Conservation (phyloP, 371 early-diverging fungal species). For the Mortierella sp. region DNA sequence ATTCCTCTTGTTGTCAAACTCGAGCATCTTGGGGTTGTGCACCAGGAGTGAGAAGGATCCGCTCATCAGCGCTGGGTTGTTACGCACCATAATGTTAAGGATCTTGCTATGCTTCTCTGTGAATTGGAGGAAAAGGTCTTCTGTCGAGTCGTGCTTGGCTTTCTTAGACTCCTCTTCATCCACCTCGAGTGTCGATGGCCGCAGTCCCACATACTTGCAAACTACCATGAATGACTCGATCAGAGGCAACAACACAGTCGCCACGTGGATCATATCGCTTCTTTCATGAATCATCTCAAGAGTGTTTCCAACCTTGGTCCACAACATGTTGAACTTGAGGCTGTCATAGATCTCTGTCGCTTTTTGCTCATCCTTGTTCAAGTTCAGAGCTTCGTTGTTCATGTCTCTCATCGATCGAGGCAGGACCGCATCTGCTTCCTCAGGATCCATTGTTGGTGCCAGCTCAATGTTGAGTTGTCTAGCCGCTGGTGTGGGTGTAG, state of each 20-base stretch:
- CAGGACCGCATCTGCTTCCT: conserved; percentile 48
- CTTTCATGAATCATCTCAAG: conserved; percentile 81
- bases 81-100: conserved; percentile 96
- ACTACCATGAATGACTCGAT: conserved; percentile 98
- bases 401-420: conserved; percentile 52
- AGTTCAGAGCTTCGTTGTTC: conserved; percentile 21
- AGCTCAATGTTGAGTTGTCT: conserved; percentile 52
- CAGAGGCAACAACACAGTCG: conserved; percentile 92
- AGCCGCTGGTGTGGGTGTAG: conserved; percentile 24
- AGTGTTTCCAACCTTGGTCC: conserved; percentile 85
- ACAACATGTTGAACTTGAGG: conserved; percentile 79
- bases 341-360: conserved; percentile 77
- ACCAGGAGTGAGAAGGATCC: conserved; percentile 96
- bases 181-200: conserved; percentile 51
- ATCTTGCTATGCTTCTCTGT: conserved; percentile 96
- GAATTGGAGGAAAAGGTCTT: conserved; percentile 86
- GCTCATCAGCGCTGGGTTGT: conserved; percentile 94
- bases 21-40: conserved; percentile 96
- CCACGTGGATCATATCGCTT: conserved; percentile 87
- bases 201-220: conserved; percentile 75
- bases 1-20: conserved; percentile 98
- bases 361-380: conserved; percentile 66
- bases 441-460: conserved; percentile 59
- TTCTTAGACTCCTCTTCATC: conserved; percentile 35
- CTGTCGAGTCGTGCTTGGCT: conserved; percentile 59